phyloP scores from a whole-genome alignment of 2,329 filamentous ascomycete species.

The Exophiala mesophila region DNA sequence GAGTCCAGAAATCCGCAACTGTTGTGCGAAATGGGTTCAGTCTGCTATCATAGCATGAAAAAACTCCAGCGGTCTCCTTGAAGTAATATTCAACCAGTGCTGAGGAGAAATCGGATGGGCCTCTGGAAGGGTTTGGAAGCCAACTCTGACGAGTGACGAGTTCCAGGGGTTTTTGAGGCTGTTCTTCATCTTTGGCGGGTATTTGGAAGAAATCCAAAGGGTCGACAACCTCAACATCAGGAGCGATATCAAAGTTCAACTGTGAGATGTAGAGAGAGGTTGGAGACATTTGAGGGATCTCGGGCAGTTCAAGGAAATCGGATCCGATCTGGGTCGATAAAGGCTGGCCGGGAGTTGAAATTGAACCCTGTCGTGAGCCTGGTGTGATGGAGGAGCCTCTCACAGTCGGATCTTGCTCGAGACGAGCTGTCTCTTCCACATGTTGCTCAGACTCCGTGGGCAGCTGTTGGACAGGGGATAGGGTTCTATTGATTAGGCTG shows the following conservation, averaged over 20 bases:
- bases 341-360: too few species aligned
- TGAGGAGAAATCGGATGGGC: conserved; percentile 43
- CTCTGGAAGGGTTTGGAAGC: conserved; percentile 29
- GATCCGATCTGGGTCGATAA: too few species aligned
- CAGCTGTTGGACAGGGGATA: too few species aligned
- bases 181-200: not conserved
- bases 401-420: too few species aligned
- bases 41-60: conserved; percentile 60
- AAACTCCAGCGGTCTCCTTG: conserved; percentile 56
- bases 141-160: not conserved
- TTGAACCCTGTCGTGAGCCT: too few species aligned
- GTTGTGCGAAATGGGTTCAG: conserved; percentile 59
- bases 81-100: conserved; percentile 61
- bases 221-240: not conserved
- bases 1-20: conserved; percentile 53
- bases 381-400: too few species aligned
- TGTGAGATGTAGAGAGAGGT: not conserved
- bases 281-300: too few species aligned
- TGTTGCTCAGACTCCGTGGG: too few species aligned
- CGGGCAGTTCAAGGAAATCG: too few species aligned
- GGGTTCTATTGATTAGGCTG: too few species aligned
- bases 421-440: too few species aligned
- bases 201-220: not conserved
- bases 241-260: not conserved
- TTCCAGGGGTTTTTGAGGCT: not conserved